Conservation (phyloP, 768 basidiomycete species). For the Daedaleopsis nitida region DNA sequence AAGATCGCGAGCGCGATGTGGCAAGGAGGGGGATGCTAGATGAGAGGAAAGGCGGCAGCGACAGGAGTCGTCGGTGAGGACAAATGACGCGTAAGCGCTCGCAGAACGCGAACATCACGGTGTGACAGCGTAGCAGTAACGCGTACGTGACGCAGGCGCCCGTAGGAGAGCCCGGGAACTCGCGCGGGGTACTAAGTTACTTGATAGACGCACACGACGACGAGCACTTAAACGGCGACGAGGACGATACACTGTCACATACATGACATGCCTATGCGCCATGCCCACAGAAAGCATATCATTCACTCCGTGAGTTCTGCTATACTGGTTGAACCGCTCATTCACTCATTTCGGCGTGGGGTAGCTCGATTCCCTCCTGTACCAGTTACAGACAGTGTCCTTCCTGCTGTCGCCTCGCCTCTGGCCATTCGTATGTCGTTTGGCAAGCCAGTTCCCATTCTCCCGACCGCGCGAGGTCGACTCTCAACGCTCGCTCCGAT, state of each 20-base stretch:
- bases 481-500: constrained; percentile 62
- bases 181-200: no score
- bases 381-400: constrained; percentile 73
- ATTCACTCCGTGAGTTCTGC: constrained; percentile 28
- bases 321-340: neutral
- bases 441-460: constrained; percentile 65
- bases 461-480: constrained; percentile 69
- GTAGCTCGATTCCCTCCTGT: constrained; percentile 70
- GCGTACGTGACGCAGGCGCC: constrained; percentile 15
- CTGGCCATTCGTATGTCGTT: constrained; percentile 53
- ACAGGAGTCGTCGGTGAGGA: neutral
- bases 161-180: constrained; percentile 1
- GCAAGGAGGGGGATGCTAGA: neutral
- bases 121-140: constrained; percentile 13
- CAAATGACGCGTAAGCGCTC: neutral
- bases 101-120: constrained; percentile 13
- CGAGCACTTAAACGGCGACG: constrained; percentile 1
- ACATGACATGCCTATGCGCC: constrained; percentile 35
- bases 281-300: constrained; percentile 35
- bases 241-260: constrained; percentile 5
- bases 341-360: neutral
- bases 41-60: neutral
- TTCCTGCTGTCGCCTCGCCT: constrained; percentile 77
- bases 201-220: constrained; percentile 11
- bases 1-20: neutral